Percentiles rank a stretch among this genome's conserved stretches.
Evolutionary conservation across 768 basidiomycete genomes (phyloP).

Genomic region (Boletus bicolor): DNA sequence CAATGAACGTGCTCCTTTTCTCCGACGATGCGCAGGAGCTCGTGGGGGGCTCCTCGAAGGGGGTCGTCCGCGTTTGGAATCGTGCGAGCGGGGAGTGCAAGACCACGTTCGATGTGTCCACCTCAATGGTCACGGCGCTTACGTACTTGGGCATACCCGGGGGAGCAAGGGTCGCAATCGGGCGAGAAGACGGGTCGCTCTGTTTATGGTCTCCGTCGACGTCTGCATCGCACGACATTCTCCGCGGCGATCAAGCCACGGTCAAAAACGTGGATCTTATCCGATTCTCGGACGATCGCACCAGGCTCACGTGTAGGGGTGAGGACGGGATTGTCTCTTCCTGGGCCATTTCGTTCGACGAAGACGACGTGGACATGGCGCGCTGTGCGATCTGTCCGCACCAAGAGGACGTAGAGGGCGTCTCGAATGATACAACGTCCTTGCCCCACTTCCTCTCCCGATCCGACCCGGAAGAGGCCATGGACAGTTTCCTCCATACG

Average conservation of each 20-base stretch:
- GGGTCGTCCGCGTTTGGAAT: slow-evolving; percentile 22
- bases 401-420: neutral
- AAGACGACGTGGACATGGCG: neutral
- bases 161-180: slow-evolving; percentile 9
- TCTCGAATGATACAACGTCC: too few species aligned
- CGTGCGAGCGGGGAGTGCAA: slow-evolving; percentile 11
- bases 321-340: slow-evolving; percentile 7
- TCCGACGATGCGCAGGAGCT: slow-evolving; percentile 14
- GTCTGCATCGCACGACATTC: slow-evolving; percentile 10
- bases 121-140: slow-evolving; percentile 19
- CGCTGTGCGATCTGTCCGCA: neutral
- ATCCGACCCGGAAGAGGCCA: neutral
- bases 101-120: neutral
- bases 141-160: neutral
- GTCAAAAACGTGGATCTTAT: slow-evolving; percentile 6
- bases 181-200: slow-evolving; percentile 20
- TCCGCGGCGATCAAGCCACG: neutral
- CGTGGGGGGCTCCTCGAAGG: slow-evolving; percentile 18
- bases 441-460: slow-evolving; percentile 3
- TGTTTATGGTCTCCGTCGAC: slow-evolving; percentile 16
- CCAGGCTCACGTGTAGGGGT: slow-evolving; percentile 8
- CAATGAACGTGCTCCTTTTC: slow-evolving; percentile 10
- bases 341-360: slow-evolving; percentile 6
- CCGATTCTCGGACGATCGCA: slow-evolving; percentile 9
- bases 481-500: slow-evolving; percentile 5